Base-by-base conservation (phyloP, 345 rosid genomes). In the Kernera saxatilis region DNA sequence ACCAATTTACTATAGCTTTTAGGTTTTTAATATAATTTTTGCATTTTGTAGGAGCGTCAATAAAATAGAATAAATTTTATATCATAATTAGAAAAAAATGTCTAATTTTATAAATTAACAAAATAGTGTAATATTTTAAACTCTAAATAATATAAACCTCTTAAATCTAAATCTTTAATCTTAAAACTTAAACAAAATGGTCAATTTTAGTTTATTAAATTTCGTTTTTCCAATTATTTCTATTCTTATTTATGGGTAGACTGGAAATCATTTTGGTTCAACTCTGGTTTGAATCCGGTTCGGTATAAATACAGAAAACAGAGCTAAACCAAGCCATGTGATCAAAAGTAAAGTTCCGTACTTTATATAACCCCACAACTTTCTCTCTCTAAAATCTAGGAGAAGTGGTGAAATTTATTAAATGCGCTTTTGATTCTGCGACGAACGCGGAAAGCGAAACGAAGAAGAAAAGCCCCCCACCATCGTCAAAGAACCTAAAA, bases 361-460 rank as follows among this genome's bases (percentile, higher is more conserved):
- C 59, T 14, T 26, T 46, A 4, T 25, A 9, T 40, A 48, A 59
- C 67, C 74, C 67, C 59, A 49, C 51, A 70, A 8, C 32, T 55
- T 36, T 63, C 56, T 43, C 57, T 72, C 59, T 50, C 69, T 41
- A 15, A 57, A 73, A 66, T 65, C 67, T 67, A 74, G 33, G 64
- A 22, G 41, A 26, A 22, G 57, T 26, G 27, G n/a, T 61, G 9
- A 43, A 56, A 46, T 11, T 11, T 39, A 74, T 74, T 74, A n/a
- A 67, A 29, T 29, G 40, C 68, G 27, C 60, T 67, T 44, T 37
- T 29, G 45, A 67, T 66, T 59, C 67, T 74, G 52, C 72, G 72
- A 11, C 62, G 35, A 66, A 75, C 64, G 57, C 73, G 64, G 73
- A 68, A 74, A 51, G 40, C 55, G 33, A 74, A 59, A 37, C 26